Conservation (phyloP, 371 early-diverging fungal genomes). For the Sporodiniella umbellata region DNA sequence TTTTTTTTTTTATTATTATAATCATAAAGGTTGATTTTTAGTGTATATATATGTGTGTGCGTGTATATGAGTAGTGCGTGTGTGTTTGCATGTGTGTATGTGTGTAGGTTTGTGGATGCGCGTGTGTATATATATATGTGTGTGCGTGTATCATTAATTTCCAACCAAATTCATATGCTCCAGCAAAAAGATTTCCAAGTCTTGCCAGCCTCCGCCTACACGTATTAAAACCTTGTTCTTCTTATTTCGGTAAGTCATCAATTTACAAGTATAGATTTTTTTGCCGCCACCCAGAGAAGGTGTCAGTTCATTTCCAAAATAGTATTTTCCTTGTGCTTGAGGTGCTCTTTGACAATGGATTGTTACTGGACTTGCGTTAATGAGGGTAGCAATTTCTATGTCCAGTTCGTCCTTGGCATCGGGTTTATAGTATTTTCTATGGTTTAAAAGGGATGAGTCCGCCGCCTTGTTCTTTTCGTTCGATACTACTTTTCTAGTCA, state of each 20-base stretch:
- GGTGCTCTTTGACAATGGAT: conserved; percentile 47
- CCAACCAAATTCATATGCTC: conserved; percentile 48
- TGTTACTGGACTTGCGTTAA: conserved; percentile 48
- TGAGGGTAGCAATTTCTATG: conserved; percentile 50
- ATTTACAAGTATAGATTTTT: conserved; percentile 42
- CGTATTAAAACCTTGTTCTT: conserved; percentile 56
- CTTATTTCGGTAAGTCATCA: conserved; percentile 33
- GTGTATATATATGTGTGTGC: conserved; percentile 25
- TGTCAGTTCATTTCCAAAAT: conserved; percentile 53
- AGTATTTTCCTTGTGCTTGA: conserved; percentile 48
- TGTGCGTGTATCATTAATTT: conserved; percentile 9
- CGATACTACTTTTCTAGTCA: conserved; percentile 17
- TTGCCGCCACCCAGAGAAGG: conserved; percentile 42
- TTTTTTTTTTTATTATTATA: too few relatives aligned
- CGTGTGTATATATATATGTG: too few relatives aligned
- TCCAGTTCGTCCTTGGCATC: conserved; percentile 55
- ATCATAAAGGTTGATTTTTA: too few relatives aligned
- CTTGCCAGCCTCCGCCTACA: conserved; percentile 67
- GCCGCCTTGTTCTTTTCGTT: background rate
- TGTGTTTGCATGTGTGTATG: too few relatives aligned
- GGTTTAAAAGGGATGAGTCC: conserved; percentile 7
- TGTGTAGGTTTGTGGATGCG: too few relatives aligned
- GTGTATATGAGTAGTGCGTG: too few relatives aligned
- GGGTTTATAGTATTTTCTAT: conserved; percentile 37
- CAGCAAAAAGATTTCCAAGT: conserved; percentile 58